Percentiles rank a stretch among this genome's conserved stretches.
Evolutionary conservation across 257 asterid genomes (phyloP).

Genomic region (Phtheirospermum japonicum): DNA sequence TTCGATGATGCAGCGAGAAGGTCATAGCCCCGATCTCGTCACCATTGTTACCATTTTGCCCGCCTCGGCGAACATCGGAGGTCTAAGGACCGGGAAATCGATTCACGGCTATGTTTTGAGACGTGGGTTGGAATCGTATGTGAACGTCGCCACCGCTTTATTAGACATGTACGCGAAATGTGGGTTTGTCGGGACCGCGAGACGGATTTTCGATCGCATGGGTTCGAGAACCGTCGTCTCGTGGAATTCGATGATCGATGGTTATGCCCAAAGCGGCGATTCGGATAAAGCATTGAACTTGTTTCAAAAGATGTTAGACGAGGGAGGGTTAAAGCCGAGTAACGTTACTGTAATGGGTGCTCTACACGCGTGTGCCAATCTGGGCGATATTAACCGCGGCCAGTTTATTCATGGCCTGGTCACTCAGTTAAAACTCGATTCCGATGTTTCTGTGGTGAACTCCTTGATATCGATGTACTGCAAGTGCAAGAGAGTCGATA

Average conservation of each 20-base stretch:
- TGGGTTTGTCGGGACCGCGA: conserved; percentile 45
- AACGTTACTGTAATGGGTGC: conserved; percentile 86
- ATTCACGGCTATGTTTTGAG: conserved; percentile 63
- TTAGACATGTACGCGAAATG: conserved; percentile 91
- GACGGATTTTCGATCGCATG: conserved; percentile 64
- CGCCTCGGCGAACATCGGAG: conserved; percentile 51
- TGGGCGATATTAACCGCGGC: conserved; percentile 58
- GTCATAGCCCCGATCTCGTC: conserved; percentile 56
- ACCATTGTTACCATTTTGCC: conserved; percentile 79
- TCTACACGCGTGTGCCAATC: conserved; percentile 66
- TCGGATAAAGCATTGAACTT: conserved; percentile 65
- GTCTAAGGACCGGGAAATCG: conserved; percentile 50
- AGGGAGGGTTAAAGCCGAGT: conserved; percentile 62
- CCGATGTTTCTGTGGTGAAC: conserved; percentile 61
- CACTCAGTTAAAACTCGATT: conserved; percentile 41
- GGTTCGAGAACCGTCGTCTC: conserved; percentile 64
- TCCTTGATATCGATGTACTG: conserved; percentile 90
- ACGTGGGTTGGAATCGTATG: conserved; percentile 49
- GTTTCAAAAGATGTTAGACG: conserved; percentile 62
- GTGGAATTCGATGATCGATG: conserved; percentile 64
- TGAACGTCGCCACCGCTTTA: conserved; percentile 72
- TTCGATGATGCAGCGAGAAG: conserved; percentile 54
- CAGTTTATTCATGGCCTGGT: conserved; percentile 53
- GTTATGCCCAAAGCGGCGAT: conserved; percentile 71
- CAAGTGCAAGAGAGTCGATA: conserved; percentile 71